Base-by-base conservation (phyloP, 139 green algal species). In the Astrephomene gubernaculifera region DNA sequence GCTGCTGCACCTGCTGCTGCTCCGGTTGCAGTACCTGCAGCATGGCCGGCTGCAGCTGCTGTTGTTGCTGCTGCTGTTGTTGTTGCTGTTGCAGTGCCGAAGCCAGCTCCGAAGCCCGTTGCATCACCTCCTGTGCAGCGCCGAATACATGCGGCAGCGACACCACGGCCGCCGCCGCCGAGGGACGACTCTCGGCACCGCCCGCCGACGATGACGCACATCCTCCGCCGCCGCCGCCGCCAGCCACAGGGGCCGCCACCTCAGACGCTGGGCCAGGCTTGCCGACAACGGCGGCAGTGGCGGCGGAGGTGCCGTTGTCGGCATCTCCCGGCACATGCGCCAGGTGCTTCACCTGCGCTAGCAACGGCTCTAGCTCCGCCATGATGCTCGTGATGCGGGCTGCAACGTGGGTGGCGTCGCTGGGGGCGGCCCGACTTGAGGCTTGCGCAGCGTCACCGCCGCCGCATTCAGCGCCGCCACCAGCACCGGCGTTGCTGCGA, bases 361-460 rank as follows among this genome's bases (percentile, higher is more conserved):
- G 6, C 31, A 84, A 35, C 21, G 78, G 61, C 8, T 2, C n/a
- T 43, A 84, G 41, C 61, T 54, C 78, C 14, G 17, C 22, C 78
- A 84, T 65, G 31, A 84, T 74, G n/a, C 31, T 36, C 29, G 10
- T 38, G n/a, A 84, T 45, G 33, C 78, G 64, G n/a, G 63, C 54
- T 24, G 78, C 78, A 8, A 74, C n/a, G 27, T 64, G 57, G 10
- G 35, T 39, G 33, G 22, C 33, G 63, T 5, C n/a, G 43, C 61
- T 14, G 43, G 38, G 2, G 43, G 19, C 64, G 14, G 31, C 36
- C 6, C 60, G 41, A 25, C 70, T 63, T 1, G 70, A 61, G 22
- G 45, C 71, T 31, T 45, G 31, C 49, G 31, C 25, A 6, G 21
- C 71, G 71, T 4, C n/a, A 57, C n/a, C 70, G 31, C 41, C 2